Evolutionary conservation across 352 stramenopile genomes (phyloP).

Genomic region (Phytophthora sojae): DNA sequence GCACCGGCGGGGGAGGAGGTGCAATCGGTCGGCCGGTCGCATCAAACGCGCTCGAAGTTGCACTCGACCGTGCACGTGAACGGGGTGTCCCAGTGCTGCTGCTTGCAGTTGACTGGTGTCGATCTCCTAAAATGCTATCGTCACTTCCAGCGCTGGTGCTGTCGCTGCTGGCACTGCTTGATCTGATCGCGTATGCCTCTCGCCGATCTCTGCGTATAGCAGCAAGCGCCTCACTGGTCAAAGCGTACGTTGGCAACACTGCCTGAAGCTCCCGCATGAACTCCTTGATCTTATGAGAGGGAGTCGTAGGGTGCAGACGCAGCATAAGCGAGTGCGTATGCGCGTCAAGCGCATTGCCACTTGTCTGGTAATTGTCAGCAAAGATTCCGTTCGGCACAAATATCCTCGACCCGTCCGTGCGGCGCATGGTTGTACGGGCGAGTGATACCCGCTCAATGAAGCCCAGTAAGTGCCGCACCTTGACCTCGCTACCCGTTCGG

Average conservation of each 20-base stretch:
- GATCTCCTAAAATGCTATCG: constrained; percentile 33
- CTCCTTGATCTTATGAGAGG: constrained; percentile 49
- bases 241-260: constrained; percentile 45
- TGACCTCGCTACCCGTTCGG: constrained; percentile 69
- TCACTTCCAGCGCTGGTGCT: constrained; percentile 40
- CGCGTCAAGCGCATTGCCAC: constrained; percentile 53
- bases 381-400: constrained; percentile 88
- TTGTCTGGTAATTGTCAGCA: constrained; percentile 77
- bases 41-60: constrained; percentile 39
- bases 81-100: constrained; percentile 27
- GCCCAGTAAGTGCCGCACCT: constrained; percentile 55
- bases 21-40: constrained; percentile 36
- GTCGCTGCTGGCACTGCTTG: constrained; percentile 37
- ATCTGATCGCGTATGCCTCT: constrained; percentile 22
- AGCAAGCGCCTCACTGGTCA: constrained; percentile 34
- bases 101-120: constrained; percentile 30
- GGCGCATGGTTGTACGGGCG: constrained; percentile 72
- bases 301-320: constrained; percentile 46
- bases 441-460: constrained; percentile 85
- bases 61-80: constrained; percentile 25
- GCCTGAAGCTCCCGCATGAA: constrained; percentile 50
- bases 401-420: constrained; percentile 68
- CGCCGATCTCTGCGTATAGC: constrained; percentile 31
- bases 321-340: constrained; percentile 66
- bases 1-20: constrained; percentile 34